Evolutionary conservation across 2,329 filamentous ascomycete species (phyloP), one percentile per base, ranked within the genome.

Genomic region (Colletotrichum tropicale): DNA sequence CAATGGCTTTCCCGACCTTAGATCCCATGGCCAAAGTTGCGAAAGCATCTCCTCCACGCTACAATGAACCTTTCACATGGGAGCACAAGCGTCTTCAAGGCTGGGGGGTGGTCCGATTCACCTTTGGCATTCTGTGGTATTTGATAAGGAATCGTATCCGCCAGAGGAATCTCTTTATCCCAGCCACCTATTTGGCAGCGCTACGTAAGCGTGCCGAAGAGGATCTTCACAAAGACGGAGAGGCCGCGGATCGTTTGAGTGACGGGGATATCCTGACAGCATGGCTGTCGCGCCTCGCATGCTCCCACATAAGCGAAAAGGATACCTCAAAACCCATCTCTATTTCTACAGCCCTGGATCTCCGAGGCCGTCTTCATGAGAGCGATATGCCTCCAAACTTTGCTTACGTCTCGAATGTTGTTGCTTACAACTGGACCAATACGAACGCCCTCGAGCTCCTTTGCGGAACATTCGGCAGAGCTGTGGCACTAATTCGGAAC

Each of bases 31-130:
- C 68, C 48, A 77, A 75, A 26, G 74, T 78, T 38, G 78, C 76
- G 6, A 70, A 65, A 16, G 76, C 78, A 16, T 58, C 71, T 15
- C 76, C 66, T 18, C 76, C 69, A 3, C 77, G 77, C 0, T 77
- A 80, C 10, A 76, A 83, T 6, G 87, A 89, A 67, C 80, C 83
- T 1, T 77, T 88, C 2, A 24, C 64, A 5, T 70, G 38, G 72
- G 74, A 74, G 30, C 66, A 74, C 4, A 74, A 76, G 15, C 65
- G 36, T 3, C 32, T 76, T 4, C 65, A 3, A 8, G 71, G 70
- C 8, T 69, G 58, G 64, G 70, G 70, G 1, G 66, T 58, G 8
- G 15, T 76, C 10, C 43, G 70, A 5, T 76, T 76, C 48, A 74
- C 71, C 9, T 30, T 70, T 10, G 21, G 56, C 1, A 24, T 74